These are phyloP conservation scores for Grigorovia jiainica DNA, from an alignment of 805 yeast species.

Conservation along the genomic window DNA sequence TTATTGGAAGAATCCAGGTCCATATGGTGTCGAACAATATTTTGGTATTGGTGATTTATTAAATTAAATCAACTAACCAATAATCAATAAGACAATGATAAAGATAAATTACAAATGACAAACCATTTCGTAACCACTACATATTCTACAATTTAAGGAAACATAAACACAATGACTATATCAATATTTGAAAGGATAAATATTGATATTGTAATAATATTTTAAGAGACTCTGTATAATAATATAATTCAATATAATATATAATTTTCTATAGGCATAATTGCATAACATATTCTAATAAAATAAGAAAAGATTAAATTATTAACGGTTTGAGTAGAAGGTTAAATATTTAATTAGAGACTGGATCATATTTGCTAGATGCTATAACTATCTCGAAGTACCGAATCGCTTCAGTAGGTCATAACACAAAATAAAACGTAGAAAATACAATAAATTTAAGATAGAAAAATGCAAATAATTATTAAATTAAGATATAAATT, in stretches of 20 bases:
- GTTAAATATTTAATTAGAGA: too few relatives aligned
- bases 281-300: background rate
- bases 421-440: too few relatives aligned
- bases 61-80: slow-evolving; percentile 4
- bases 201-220: background rate
- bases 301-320: background rate
- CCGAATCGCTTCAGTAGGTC: too few relatives aligned
- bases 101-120: too few relatives aligned
- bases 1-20: slow-evolving; percentile 80
- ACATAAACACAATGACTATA: too few relatives aligned
- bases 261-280: background rate
- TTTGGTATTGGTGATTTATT: slow-evolving; percentile 53
- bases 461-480: background rate
- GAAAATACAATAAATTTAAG: background rate
- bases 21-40: slow-evolving; percentile 75
- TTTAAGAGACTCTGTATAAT: too few relatives aligned
- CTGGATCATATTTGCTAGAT: too few relatives aligned
- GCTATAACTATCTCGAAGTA: too few relatives aligned
- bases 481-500: background rate
- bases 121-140: too few relatives aligned
- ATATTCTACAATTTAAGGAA: too few relatives aligned
- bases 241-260: too few relatives aligned
- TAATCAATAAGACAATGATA: background rate
- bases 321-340: background rate
- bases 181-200: too few relatives aligned